A percentile compares a stretch with the other conserved stretches of the same genome.
Evolutionary conservation across 345 rosid species (phyloP).

Genomic region (Euphorbia tirucalli): DNA sequence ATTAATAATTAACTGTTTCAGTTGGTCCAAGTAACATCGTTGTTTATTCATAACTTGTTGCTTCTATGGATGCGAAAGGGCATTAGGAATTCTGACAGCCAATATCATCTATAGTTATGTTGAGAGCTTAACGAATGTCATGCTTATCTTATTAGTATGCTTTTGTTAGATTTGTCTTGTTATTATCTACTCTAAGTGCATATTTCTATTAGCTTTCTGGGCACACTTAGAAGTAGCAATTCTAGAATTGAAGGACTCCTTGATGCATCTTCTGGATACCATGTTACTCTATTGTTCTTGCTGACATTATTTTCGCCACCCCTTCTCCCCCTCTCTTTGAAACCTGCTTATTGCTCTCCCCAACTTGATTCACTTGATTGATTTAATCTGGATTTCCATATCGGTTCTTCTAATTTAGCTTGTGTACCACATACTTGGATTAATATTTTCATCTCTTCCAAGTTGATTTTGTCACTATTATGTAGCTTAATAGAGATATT

Average conservation of each 20-base stretch:
- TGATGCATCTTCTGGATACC: too few species aligned
- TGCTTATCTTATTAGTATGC: neutral
- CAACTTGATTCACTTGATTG: too few species aligned
- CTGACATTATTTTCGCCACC: too few species aligned
- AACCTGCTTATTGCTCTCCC: too few species aligned
- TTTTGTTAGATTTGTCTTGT: neutral
- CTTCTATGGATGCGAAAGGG: neutral
- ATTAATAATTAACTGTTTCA: constrained; percentile 4
- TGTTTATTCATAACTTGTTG: neutral
- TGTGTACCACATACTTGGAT: too few species aligned
- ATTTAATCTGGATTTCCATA: too few species aligned
- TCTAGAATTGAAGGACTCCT: neutral
- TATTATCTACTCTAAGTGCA: neutral
- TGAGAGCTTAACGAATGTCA: too few species aligned
- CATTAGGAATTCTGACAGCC: neutral
- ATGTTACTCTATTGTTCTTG: too few species aligned
- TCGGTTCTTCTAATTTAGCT: too few species aligned
- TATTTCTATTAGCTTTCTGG: neutral
- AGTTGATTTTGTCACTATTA: neutral
- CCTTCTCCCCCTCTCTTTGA: too few species aligned
- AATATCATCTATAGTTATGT: neutral
- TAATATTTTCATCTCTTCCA: too few species aligned
- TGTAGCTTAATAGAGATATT: neutral
- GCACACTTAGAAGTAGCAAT: neutral
- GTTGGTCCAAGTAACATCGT: constrained; percentile 1